These are phyloP conservation scores for Paecilomyces sp. DNA, from an alignment of 2,329 filamentous ascomycete genomes.

Conservation along the genomic window DNA sequence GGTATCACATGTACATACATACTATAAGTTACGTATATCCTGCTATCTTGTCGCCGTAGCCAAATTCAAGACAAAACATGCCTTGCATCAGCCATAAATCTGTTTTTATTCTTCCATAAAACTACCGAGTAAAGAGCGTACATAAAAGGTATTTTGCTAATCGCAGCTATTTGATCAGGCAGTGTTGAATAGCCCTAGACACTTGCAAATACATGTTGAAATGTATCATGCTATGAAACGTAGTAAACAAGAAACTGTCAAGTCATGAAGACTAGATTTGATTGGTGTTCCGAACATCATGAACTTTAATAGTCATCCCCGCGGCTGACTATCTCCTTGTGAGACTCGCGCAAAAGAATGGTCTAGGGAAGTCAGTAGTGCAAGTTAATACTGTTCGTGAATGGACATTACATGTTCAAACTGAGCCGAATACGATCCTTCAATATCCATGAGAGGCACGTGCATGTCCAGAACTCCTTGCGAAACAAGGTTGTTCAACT, in stretches of 20 bases:
- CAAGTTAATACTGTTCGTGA: background rate
- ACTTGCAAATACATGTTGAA: background rate
- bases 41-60: no score
- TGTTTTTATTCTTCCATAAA: no score
- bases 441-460: conserved; percentile 49
- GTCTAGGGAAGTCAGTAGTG: conserved; percentile 19
- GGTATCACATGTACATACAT: no score
- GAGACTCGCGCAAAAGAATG: conserved; percentile 31
- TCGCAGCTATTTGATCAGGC: background rate
- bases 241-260: background rate
- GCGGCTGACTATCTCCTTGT: conserved; percentile 35
- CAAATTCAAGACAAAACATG: no score
- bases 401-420: conserved; percentile 49
- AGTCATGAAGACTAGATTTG: background rate
- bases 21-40: no score
- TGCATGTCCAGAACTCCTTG: conserved; percentile 53
- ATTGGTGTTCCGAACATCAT: background rate
- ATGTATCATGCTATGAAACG: background rate
- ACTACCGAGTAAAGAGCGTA: no score
- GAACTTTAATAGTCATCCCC: conserved; percentile 27
- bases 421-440: conserved; percentile 57
- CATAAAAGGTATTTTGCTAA: no score
- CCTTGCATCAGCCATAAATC: no score
- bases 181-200: background rate
- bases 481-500: conserved; percentile 53